Evolutionary conservation across 179 eudicot species (phyloP).

Genomic region (Corrigiola litoralis): DNA sequence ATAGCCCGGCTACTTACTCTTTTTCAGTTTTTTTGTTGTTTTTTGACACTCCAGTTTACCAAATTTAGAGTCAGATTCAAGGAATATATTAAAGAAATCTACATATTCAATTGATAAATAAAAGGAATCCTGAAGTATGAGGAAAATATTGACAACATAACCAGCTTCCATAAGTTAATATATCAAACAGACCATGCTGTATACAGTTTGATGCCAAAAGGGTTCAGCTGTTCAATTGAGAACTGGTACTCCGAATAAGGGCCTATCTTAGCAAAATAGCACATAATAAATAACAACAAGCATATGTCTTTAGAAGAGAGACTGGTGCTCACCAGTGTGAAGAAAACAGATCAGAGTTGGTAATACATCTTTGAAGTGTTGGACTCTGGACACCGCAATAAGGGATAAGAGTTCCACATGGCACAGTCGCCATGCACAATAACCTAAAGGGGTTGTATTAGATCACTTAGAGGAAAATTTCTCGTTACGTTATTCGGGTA

Average conservation of each 20-base stretch:
- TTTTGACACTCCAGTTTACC: neutral
- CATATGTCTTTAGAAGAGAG: neutral
- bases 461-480: neutral
- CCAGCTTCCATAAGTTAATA: neutral
- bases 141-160: neutral
- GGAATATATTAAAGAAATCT: neutral
- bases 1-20: neutral
- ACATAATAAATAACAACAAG: neutral
- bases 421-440: constrained; percentile 28
- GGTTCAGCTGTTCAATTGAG: no score
- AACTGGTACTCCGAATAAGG: no score
- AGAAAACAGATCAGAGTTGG: constrained; percentile 11
- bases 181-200: neutral
- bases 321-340: constrained; percentile 25
- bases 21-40: neutral
- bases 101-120: neutral
- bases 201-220: neutral
- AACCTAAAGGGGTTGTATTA: constrained; percentile 1
- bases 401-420: constrained; percentile 25
- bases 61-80: neutral
- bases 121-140: no score
- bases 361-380: constrained; percentile 12
- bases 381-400: constrained; percentile 19
- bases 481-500: neutral
- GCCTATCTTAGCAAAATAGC: neutral